Evolutionary conservation across 768 basidiomycete genomes (phyloP), one percentile per base, ranked within the genome.

Genomic region (Calocera viscosa): DNA sequence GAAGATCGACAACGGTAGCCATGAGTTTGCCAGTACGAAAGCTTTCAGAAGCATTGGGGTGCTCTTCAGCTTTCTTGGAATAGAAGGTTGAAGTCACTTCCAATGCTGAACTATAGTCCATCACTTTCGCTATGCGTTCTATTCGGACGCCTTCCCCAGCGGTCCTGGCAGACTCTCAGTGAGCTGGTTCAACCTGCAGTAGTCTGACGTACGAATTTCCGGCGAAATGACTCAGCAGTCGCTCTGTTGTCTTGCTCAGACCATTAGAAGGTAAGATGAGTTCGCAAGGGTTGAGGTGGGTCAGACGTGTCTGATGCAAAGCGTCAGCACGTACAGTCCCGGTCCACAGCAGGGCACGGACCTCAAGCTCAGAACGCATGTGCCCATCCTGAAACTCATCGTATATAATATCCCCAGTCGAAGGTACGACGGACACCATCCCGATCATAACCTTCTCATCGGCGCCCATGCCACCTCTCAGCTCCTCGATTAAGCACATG

Each of bases 361-460:
- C 91, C 80, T 96, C 94, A 1, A 96, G 83, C 75, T 98, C 94
- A 8, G 87, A 86, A 14, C 94, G 83, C 86, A 96, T 90, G 34
- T 84, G 43, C 63, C 65, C 72, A 87, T 90, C 93, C 65, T 89
- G 81, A 72, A 94, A 95, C 66, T 90, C 85, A 72, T 99, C 95
- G 85, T 91, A 98, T 1, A 92, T 78, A 1, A 99, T 88, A 70
- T 96, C 94, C 1, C 95, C 95, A 0, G 93, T 96, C 60, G 86
- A 86, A 0, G 94, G 91, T 67, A 86, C 85, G 17, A 96, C 85
- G 17, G 84, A 83, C 35, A 97, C 81, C 76, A 97, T 79, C 8
- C 87, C 87, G 41, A 97, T 81, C 34, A 66, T 67, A 1, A 82
- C 81, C 28, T 77, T 75, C 65, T 83, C 82, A 66, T 82, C 80